phyloP scores from a whole-genome alignment of 2,329 filamentous ascomycete species.

The Ceratocystis alfenasii region DNA sequence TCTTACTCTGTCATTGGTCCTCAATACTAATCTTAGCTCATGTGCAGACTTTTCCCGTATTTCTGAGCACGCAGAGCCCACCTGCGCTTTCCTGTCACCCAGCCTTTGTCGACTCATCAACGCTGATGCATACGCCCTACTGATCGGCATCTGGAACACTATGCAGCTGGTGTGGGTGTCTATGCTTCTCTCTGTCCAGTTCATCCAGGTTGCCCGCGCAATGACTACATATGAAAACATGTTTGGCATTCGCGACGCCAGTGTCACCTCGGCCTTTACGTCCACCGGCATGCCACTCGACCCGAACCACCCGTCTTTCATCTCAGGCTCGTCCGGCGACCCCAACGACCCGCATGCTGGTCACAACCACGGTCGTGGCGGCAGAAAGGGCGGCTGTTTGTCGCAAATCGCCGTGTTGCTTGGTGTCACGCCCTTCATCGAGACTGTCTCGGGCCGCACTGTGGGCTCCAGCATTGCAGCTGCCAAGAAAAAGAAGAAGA shows the following conservation, averaged over 20 bases:
- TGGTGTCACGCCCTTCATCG: constrained; percentile 85
- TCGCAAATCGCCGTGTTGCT: constrained; percentile 73
- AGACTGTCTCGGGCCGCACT: constrained; percentile 71
- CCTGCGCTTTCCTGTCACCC: constrained; percentile 66
- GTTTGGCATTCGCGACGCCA: constrained; percentile 57
- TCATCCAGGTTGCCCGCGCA: constrained; percentile 81
- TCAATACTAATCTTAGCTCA: constrained; percentile 26
- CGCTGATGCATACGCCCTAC: constrained; percentile 70
- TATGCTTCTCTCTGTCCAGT: constrained; percentile 93
- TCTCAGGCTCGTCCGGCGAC: constrained; percentile 41
- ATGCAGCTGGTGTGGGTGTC: constrained; percentile 88
- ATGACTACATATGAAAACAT: constrained; percentile 97
- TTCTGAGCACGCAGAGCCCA: constrained; percentile 39
- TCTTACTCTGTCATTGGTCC: not conserved
- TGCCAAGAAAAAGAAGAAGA: constrained; percentile 45
- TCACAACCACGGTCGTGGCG: constrained; percentile 33
- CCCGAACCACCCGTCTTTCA: constrained; percentile 46
- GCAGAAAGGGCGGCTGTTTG: constrained; percentile 51
- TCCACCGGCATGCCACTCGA: constrained; percentile 65
- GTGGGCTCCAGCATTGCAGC: constrained; percentile 31
- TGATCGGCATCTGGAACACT: constrained; percentile 65
- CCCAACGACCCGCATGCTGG: constrained; percentile 34
- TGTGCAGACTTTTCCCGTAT: constrained; percentile 50
- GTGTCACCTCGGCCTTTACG: constrained; percentile 62
- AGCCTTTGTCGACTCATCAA: constrained; percentile 64